These are phyloP conservation scores for Backusella westeae DNA, from an alignment of 192 early-diverging fungal genomes.

Conservation along the genomic window DNA sequence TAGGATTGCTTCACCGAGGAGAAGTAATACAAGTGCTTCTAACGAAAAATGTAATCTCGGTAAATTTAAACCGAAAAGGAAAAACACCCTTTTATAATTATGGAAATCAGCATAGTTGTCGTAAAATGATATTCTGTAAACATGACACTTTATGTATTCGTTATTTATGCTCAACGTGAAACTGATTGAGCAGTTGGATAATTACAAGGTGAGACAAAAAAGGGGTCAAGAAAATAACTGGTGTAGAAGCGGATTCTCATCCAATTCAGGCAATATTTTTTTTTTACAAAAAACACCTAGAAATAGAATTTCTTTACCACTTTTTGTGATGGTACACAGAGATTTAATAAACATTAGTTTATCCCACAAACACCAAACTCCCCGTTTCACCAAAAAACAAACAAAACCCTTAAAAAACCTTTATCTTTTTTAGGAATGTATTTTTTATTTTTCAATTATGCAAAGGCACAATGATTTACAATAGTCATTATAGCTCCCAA, in stretches of 20 bases:
- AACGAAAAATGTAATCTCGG: background rate
- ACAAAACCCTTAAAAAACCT: background rate
- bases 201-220: background rate
- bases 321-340: background rate
- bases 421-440: background rate
- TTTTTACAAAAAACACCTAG: background rate
- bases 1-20: background rate
- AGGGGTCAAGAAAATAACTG: background rate
- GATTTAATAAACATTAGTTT: background rate
- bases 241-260: background rate
- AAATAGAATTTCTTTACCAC: background rate
- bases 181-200: background rate
- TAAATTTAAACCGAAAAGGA: background rate
- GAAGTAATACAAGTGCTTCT: background rate
- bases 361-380: background rate
- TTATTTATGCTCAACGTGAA: background rate
- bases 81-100: background rate
- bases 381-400: background rate
- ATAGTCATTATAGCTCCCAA: slow-evolving; percentile 14
- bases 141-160: background rate
- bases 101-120: background rate
- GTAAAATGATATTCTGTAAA: background rate
- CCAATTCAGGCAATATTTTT: background rate
- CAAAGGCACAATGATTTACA: background rate
- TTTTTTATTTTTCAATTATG: slow-evolving; percentile 6